These are phyloP conservation scores for Pseudopithomyces maydicus DNA, from an alignment of 2,329 filamentous ascomycete species.

Conservation along the genomic window DNA sequence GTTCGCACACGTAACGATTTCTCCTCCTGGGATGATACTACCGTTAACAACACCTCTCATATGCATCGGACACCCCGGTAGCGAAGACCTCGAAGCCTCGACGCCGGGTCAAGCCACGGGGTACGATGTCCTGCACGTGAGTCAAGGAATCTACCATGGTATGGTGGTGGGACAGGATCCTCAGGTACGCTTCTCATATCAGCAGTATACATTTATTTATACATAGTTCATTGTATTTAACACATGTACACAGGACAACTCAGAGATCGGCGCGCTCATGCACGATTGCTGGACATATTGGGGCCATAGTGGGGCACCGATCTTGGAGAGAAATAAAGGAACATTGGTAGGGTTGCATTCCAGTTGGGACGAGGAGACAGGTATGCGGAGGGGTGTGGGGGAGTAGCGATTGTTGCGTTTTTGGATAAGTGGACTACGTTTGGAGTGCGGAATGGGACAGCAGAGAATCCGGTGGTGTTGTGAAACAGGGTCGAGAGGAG, in stretches of 20 bases:
- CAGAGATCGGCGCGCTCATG: slow-evolving; percentile 57
- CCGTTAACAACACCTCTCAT: slow-evolving; percentile 22
- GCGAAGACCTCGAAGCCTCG: slow-evolving; percentile 52
- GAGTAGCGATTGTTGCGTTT: slow-evolving; percentile 53
- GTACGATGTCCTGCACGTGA: slow-evolving; percentile 57
- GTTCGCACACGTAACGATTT: slow-evolving; percentile 23
- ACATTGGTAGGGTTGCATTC: slow-evolving; percentile 58
- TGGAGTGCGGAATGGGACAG: background rate
- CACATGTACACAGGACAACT: slow-evolving; percentile 54
- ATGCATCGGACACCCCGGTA: slow-evolving; percentile 50
- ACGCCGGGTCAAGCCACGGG: slow-evolving; percentile 43
- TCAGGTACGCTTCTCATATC: too few species aligned
- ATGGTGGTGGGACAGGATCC: slow-evolving; percentile 46
- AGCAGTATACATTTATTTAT: too few species aligned
- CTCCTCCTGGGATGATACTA: slow-evolving; percentile 13
- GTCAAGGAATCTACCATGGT: slow-evolving; percentile 50
- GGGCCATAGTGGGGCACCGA: slow-evolving; percentile 60
- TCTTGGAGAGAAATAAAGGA: slow-evolving; percentile 49
- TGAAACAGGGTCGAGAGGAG: background rate
- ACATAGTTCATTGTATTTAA: too few species aligned
- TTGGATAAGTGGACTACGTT: slow-evolving; percentile 13
- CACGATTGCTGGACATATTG: slow-evolving; percentile 64
- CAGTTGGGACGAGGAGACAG: slow-evolving; percentile 59
- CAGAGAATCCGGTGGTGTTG: background rate
- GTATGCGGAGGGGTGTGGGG: slow-evolving; percentile 57